Base-by-base conservation (phyloP, 2,329 filamentous ascomycete species). In the Pseudogymnoascus sp. region DNA sequence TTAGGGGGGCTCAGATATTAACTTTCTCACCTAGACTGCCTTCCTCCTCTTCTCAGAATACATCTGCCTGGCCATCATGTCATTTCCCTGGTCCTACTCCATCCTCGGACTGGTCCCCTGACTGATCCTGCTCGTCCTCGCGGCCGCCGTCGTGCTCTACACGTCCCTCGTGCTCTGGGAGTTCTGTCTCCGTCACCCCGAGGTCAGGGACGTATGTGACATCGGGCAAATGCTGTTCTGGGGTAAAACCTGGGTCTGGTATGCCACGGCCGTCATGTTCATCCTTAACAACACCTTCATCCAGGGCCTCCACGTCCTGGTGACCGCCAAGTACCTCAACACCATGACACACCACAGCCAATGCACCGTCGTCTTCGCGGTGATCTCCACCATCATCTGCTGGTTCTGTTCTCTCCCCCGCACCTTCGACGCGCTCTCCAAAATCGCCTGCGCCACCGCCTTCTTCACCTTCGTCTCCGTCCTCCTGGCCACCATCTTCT, bases 181-280 rank as follows among this genome's bases (percentile, higher is more conserved):
- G 73, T 96, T 96, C 71, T 97, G 93, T 73, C 78, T 97, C 63
- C 86, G 91, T 58, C 91, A 97, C 71, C 93, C 93, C 0, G 91
- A 97, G 74, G 87, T 96, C 64, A 87, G 91, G 69, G 93, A 97
- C 77, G 90, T 96, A 12, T 96, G 92, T 73, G 93, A 97, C 73
- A 90, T 97, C 72, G 93, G 92, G n/a, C 91, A 96, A 75, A 93
- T 93, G 83, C 84, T 97, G 21, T 96, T 96, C 76, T 96, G 89
- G 87, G 88, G 88, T 67, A 87, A 90, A 74, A 85, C 83, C 64
- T 90, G 88, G 84, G 84, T 83, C 2, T 87, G 84, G 84, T 87
- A 81, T 73, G 79, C 78, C 31, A 87, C 85, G 0, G 92, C 91
- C 1, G 77, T 91, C 73, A 96, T 96, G 89, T 97, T 97, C 75